Evolutionary conservation across 768 basidiomycete genomes (phyloP).

Genomic region (Boletus barrowsii): DNA sequence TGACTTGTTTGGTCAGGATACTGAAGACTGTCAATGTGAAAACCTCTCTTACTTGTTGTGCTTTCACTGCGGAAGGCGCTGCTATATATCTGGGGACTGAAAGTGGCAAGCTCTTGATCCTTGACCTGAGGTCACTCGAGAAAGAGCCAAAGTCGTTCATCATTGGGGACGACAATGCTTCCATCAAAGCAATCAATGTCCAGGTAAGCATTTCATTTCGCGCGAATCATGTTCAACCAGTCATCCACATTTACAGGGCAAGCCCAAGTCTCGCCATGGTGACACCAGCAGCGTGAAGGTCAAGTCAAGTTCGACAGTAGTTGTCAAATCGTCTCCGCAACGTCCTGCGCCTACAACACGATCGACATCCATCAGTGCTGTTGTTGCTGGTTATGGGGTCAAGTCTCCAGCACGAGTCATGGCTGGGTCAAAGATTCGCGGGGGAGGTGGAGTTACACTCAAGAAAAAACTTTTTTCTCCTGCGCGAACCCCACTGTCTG

Average conservation of each 20-base stretch:
- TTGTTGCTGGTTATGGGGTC: background rate
- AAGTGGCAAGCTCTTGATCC: constrained; percentile 57
- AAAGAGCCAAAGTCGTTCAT: constrained; percentile 55
- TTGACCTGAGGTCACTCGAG: constrained; percentile 65
- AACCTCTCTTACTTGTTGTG: constrained; percentile 52
- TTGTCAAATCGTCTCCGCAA: constrained; percentile 9
- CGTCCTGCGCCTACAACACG: constrained; percentile 9
- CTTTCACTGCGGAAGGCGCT: constrained; percentile 69
- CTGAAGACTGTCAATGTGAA: constrained; percentile 57
- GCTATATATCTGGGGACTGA: constrained; percentile 64
- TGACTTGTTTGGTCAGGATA: constrained; percentile 38
- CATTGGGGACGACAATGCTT: constrained; percentile 45
- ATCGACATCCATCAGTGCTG: constrained; percentile 1
- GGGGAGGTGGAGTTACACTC: constrained; percentile 19
- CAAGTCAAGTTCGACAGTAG: constrained; percentile 8
- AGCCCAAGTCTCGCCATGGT: constrained; percentile 11
- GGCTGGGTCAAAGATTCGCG: constrained; percentile 18
- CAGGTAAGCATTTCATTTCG: constrained; percentile 42
- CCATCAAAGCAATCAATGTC: constrained; percentile 53
- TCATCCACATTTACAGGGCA: constrained; percentile 10
- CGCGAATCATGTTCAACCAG: background rate
- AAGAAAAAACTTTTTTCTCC: constrained; percentile 24
- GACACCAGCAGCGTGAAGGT: constrained; percentile 4
- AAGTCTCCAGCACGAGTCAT: constrained; percentile 23
- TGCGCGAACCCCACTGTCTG: constrained; percentile 22